phyloP scores from a whole-genome alignment of 208 protist genomes.

The Endotrypanum monterogeii region DNA sequence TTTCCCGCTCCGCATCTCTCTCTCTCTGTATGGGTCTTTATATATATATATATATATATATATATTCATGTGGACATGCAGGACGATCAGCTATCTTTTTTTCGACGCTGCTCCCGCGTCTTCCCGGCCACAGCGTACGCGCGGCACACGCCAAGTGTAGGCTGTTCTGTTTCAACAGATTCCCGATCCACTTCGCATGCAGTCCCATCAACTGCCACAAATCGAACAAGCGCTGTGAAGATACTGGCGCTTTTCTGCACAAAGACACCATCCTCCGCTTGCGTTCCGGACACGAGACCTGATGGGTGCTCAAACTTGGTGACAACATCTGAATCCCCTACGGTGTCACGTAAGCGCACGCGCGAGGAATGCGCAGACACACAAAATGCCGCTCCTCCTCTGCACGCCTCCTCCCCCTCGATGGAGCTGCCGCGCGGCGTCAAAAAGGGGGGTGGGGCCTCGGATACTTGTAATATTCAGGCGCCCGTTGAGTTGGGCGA shows the following conservation, averaged over 20 bases:
- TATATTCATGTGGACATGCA: too few species aligned
- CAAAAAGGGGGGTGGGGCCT: not conserved
- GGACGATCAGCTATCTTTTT: constrained; percentile 18
- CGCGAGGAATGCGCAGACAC: not conserved
- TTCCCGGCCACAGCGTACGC: constrained; percentile 45
- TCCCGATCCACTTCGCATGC: not conserved
- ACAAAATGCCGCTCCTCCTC: not conserved
- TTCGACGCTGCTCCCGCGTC: constrained; percentile 32
- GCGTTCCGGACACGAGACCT: not conserved
- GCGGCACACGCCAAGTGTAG: constrained; percentile 32
- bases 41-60: not conserved
- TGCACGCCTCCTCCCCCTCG: not conserved
- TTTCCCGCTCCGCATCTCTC: not conserved
- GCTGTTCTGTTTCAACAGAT: constrained; percentile 27
- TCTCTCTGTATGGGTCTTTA: not conserved
- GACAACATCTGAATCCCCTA: not conserved
- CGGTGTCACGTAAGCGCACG: constrained; percentile 14
- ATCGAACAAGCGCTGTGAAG: constrained; percentile 19
- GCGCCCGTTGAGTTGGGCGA: not conserved
- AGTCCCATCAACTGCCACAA: not conserved
- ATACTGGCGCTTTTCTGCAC: constrained; percentile 42
- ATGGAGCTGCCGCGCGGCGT: not conserved
- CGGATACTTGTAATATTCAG: not conserved
- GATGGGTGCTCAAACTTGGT: not conserved
- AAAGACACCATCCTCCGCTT: not conserved